These are phyloP conservation scores for Ogataea hybrid DNA, from an alignment of 1,139 yeast genomes.

Conservation along the genomic window DNA sequence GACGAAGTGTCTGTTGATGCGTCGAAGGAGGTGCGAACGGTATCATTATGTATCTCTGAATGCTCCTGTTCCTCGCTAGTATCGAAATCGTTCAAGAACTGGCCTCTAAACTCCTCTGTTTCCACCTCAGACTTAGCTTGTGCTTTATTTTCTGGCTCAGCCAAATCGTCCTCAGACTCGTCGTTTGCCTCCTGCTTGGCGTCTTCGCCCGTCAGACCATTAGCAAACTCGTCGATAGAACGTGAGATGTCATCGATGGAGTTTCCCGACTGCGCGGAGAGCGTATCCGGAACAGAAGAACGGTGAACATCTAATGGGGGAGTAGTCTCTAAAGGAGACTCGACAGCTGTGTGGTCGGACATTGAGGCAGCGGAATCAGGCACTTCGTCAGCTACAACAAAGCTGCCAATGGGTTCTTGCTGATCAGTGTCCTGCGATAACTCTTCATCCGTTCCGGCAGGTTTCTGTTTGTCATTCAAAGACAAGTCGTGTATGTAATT, in stretches of 20 bases:
- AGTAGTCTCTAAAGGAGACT: conserved; percentile 1
- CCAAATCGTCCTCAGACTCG: not conserved
- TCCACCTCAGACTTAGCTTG: not conserved
- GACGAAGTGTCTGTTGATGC: not conserved
- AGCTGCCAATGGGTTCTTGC: too few relatives aligned
- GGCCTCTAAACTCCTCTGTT: conserved; percentile 5
- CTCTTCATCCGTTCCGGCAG: too few relatives aligned
- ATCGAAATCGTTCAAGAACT: conserved; percentile 8
- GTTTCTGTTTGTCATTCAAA: too few relatives aligned
- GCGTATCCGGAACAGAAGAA: not conserved
- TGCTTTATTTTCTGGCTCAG: not conserved
- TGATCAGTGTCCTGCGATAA: too few relatives aligned
- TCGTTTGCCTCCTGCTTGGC: not conserved
- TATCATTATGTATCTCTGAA: conserved; percentile 1
- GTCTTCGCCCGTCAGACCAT: conserved; percentile 2
- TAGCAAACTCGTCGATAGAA: conserved; percentile 18
- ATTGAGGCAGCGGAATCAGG: not conserved
- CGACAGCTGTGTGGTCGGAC: not conserved
- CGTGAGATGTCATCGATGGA: conserved; percentile 17
- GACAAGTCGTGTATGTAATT: too few relatives aligned
- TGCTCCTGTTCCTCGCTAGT: conserved; percentile 33
- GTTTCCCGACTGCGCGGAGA: conserved; percentile 1
- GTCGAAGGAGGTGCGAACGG: not conserved
- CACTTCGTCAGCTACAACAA: too few relatives aligned
- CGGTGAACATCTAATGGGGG: conserved; percentile 3